phyloP scores from a whole-genome alignment of 2,329 filamentous ascomycete species.

The Paracoccidioides brasiliensis region DNA sequence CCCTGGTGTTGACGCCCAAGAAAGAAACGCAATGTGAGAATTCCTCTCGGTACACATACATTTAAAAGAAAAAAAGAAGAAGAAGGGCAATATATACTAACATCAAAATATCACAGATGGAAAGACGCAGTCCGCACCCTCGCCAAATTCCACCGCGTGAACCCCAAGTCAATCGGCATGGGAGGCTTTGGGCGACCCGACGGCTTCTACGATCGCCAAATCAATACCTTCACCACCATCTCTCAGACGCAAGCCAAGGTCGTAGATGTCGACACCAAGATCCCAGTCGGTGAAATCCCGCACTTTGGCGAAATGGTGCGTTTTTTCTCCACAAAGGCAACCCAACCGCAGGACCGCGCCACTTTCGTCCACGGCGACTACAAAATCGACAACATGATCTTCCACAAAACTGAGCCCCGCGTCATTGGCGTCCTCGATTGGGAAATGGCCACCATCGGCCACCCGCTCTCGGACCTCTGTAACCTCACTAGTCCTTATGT shows the following conservation, averaged over 20 bases:
- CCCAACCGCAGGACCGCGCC: slow-evolving; percentile 63
- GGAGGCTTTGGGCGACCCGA: slow-evolving; percentile 56
- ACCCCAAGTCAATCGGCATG: slow-evolving; percentile 53
- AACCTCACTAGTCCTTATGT: slow-evolving; percentile 49
- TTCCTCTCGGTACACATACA: not conserved
- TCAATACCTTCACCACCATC: slow-evolving; percentile 69
- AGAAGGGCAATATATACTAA: not conserved
- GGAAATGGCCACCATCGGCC: slow-evolving; percentile 98
- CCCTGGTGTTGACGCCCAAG: slow-evolving; percentile 53
- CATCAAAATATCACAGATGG: slow-evolving; percentile 44
- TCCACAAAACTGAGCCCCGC: slow-evolving; percentile 72
- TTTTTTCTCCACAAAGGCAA: slow-evolving; percentile 58
- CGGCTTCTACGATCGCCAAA: slow-evolving; percentile 77
- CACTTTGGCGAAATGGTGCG: slow-evolving; percentile 66
- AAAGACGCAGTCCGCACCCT: slow-evolving; percentile 69
- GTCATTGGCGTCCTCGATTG: slow-evolving; percentile 94
- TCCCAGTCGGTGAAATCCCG: slow-evolving; percentile 68
- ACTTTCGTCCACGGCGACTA: slow-evolving; percentile 89
- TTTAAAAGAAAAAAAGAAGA: not conserved
- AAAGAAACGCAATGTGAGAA: slow-evolving; percentile 57
- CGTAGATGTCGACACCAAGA: slow-evolving; percentile 61
- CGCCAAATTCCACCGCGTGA: slow-evolving; percentile 69
- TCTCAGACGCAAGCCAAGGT: slow-evolving; percentile 63
- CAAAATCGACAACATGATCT: slow-evolving; percentile 86
- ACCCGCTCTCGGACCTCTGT: slow-evolving; percentile 79